Conservation (phyloP, 129 eudicot species). For the Heracleum sosnowskyi region DNA sequence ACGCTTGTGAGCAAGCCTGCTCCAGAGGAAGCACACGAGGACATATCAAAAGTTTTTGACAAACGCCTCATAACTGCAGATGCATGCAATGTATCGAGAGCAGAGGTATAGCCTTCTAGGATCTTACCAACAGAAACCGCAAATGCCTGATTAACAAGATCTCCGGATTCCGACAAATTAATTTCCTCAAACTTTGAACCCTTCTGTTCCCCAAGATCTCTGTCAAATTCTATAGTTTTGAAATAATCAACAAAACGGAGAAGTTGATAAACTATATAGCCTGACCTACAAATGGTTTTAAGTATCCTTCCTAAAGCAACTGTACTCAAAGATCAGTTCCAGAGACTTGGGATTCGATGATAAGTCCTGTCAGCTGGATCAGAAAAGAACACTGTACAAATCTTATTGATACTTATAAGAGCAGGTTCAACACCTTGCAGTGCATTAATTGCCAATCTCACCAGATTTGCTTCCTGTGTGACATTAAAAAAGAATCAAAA, state of each 20-base stretch:
- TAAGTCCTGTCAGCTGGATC: constrained; percentile 79
- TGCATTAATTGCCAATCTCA: constrained; percentile 80
- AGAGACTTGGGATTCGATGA: constrained; percentile 59
- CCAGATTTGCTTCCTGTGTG: constrained; percentile 82
- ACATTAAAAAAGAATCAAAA: neutral
- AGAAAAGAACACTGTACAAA: constrained; percentile 43
- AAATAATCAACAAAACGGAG: constrained; percentile 55
- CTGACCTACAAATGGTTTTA: constrained; percentile 62
- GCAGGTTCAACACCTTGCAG: constrained; percentile 87
- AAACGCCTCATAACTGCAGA: constrained; percentile 65
- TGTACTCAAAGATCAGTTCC: constrained; percentile 70
- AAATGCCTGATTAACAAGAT: constrained; percentile 88
- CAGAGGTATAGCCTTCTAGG: constrained; percentile 70
- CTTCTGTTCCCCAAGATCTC: constrained; percentile 11
- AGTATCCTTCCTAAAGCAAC: constrained; percentile 73
- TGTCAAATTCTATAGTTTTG: constrained; percentile 26
- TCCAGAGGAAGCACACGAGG: constrained; percentile 7
- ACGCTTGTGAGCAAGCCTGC: constrained; percentile 58
- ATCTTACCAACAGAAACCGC: constrained; percentile 74
- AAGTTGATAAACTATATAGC: constrained; percentile 58
- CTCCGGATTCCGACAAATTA: neutral
- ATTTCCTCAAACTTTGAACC: neutral
- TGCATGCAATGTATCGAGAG: constrained; percentile 63
- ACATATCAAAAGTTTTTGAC: constrained; percentile 18
- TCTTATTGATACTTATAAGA: constrained; percentile 55